Evolutionary conservation across 257 asterid species (phyloP).

Genomic region (Prunella vulgaris): DNA sequence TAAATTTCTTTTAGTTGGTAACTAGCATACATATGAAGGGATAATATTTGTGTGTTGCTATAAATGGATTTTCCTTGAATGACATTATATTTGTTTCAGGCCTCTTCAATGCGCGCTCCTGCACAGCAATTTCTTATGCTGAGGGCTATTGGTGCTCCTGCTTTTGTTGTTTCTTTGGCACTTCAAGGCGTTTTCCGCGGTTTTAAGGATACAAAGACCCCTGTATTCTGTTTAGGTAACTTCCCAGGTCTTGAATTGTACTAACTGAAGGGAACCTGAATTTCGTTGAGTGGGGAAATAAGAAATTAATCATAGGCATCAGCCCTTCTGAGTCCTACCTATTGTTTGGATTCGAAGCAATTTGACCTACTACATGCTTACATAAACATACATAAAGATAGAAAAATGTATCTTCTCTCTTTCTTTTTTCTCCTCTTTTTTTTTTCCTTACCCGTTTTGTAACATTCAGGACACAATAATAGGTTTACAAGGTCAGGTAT

Average conservation of each 20-base stretch:
- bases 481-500: too few species aligned
- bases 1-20: background rate
- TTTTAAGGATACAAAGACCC: slow-evolving; percentile 92
- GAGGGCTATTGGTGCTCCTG: slow-evolving; percentile 97
- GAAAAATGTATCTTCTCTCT: too few species aligned
- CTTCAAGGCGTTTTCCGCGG: slow-evolving; percentile 98
- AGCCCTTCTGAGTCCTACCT: too few species aligned
- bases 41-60: background rate
- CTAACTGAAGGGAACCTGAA: too few species aligned
- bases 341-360: too few species aligned
- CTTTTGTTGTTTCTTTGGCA: slow-evolving; percentile 92
- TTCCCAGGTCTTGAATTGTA: background rate
- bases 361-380: too few species aligned
- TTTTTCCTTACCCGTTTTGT: too few species aligned
- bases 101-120: slow-evolving; percentile 71
- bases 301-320: too few species aligned
- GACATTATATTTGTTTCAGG: slow-evolving; percentile 38
- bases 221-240: slow-evolving; percentile 78
- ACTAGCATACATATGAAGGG: background rate
- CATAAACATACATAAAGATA: too few species aligned
- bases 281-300: too few species aligned
- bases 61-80: background rate
- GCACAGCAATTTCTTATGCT: slow-evolving; percentile 72
- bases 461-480: too few species aligned
- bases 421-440: too few species aligned